A percentile compares a stretch with the other conserved stretches of the same genome.
Conservation (phyloP, 495 filamentous ascomycete genomes). For the Lasiosphaeria miniovina region DNA sequence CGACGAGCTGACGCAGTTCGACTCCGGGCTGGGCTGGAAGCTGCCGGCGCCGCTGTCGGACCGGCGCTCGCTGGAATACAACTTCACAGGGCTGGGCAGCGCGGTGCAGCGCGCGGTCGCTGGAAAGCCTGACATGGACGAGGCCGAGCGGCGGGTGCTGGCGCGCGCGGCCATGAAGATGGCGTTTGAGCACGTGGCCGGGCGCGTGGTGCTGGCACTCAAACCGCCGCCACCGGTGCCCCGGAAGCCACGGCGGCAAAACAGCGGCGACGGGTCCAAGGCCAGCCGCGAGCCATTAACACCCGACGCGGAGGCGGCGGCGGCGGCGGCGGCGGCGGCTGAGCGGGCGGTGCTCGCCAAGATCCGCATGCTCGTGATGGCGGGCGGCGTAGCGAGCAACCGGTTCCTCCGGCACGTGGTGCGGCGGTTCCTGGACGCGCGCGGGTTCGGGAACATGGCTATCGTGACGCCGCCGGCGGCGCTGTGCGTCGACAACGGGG, state of each 20-base stretch:
- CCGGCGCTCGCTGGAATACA: constrained; percentile 30
- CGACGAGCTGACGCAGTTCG: constrained; percentile 46
- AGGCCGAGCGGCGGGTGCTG: constrained; percentile 56
- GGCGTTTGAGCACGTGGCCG: constrained; percentile 85
- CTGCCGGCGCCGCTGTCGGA: constrained; percentile 34
- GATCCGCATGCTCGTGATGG: constrained; percentile 66
- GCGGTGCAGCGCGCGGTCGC: constrained; percentile 26
- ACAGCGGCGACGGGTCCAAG: constrained; percentile 2
- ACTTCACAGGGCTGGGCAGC: constrained; percentile 39
- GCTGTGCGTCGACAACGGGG: constrained; percentile 91
- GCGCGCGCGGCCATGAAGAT: constrained; percentile 71
- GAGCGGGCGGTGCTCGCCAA: constrained; percentile 24
- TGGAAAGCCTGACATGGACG: constrained; percentile 22
- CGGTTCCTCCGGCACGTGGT: constrained; percentile 68
- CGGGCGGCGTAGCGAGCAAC: constrained; percentile 88
- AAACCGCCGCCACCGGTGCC: constrained; percentile 3
- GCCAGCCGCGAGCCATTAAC: too few relatives aligned
- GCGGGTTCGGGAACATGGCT: constrained; percentile 59
- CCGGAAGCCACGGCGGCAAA: neutral
- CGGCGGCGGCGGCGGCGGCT: too few relatives aligned
- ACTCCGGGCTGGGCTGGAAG: constrained; percentile 24
- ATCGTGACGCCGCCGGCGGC: constrained; percentile 69
- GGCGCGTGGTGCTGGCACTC: constrained; percentile 66
- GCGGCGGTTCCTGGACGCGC: constrained; percentile 55
- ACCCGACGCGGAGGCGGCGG: neutral